These are phyloP conservation scores for Calonectria pseudoturangicola DNA, from an alignment of 2,329 filamentous ascomycete genomes.

Conservation along the genomic window DNA sequence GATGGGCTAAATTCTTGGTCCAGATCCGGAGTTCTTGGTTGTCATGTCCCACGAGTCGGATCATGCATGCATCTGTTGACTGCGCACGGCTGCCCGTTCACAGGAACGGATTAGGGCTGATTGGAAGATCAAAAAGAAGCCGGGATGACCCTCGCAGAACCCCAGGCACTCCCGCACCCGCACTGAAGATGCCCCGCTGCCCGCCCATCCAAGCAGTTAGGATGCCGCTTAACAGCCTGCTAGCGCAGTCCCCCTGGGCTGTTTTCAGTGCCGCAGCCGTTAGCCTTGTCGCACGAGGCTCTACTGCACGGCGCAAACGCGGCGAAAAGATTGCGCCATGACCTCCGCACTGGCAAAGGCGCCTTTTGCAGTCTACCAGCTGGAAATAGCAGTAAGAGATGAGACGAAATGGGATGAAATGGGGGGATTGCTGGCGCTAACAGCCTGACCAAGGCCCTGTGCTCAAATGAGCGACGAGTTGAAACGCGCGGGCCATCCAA, in stretches of 20 bases:
- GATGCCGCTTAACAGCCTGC: neutral
- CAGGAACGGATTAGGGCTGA: conserved; percentile 11
- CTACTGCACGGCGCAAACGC: neutral
- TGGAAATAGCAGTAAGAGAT: neutral
- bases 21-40: neutral
- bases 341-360: neutral
- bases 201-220: neutral
- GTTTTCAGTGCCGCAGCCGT: neutral
- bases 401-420: neutral
- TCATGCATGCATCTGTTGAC: conserved; percentile 10
- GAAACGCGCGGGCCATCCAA: conserved; percentile 11
- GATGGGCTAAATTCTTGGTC: neutral
- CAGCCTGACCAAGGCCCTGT: neutral
- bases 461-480: neutral
- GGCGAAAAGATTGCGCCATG: conserved; percentile 4
- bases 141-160: conserved; percentile 10
- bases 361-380: neutral
- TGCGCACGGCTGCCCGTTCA: conserved; percentile 11
- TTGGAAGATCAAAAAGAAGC: neutral
- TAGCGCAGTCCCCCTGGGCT: neutral
- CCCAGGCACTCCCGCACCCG: neutral
- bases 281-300: conserved; percentile 14
- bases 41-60: neutral
- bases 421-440: neutral
- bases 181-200: neutral